phyloP scores from a whole-genome alignment of 148 eudicot genomes.

The Cornus suecica region DNA sequence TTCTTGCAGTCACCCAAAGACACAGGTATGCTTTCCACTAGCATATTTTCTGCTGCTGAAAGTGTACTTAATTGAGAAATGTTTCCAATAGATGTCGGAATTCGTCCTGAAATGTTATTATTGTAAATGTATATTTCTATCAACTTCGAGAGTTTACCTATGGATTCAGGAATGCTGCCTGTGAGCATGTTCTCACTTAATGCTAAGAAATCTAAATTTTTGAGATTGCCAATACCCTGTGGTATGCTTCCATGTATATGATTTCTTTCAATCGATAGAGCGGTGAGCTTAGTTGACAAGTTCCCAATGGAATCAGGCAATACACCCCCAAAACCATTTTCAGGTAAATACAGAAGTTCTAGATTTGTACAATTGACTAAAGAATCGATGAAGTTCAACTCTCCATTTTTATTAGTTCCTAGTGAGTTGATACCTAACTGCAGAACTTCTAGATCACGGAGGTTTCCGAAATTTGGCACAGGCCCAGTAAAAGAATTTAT shows the following conservation, averaged over 20 bases:
- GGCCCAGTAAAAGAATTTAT: background rate
- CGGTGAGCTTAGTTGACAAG: background rate
- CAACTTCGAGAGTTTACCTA: slow-evolving; percentile 16
- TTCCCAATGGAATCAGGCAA: slow-evolving; percentile 1
- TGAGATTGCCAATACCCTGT: slow-evolving; percentile 11
- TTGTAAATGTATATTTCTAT: background rate
- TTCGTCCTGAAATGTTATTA: slow-evolving; percentile 12
- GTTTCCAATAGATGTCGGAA: slow-evolving; percentile 19
- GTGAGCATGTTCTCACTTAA: slow-evolving; percentile 4
- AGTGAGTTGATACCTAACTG: background rate
- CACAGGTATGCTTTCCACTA: slow-evolving; percentile 16
- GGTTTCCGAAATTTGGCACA: slow-evolving; percentile 6
- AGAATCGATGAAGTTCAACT: slow-evolving; percentile 1
- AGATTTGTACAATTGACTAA: slow-evolving; percentile 15
- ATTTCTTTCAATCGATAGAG: background rate
- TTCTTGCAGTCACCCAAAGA: slow-evolving; percentile 15
- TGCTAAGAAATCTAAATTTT: background rate
- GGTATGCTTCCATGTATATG: slow-evolving; percentile 17
- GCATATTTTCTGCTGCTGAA: background rate
- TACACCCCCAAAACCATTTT: background rate
- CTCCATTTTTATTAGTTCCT: background rate
- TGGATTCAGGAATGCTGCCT: slow-evolving; percentile 12
- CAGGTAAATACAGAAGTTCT: background rate
- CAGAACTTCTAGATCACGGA: background rate
- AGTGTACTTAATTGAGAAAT: slow-evolving; percentile 10